Conservation (phyloP, 2,329 filamentous ascomycete species). For the Monilinia vaccinii-corymbosi region DNA sequence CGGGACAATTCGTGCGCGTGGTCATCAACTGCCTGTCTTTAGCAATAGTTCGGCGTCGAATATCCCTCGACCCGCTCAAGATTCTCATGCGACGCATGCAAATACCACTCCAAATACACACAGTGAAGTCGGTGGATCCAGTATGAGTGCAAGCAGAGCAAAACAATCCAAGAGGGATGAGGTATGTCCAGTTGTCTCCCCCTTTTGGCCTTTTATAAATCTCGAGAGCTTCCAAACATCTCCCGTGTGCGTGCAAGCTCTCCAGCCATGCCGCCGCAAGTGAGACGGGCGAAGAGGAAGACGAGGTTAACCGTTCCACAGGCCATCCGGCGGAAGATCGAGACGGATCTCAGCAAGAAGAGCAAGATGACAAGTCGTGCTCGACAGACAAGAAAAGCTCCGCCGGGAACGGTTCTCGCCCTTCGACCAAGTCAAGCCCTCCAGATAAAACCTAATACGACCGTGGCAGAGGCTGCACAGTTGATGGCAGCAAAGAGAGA, state of each 20-base stretch:
- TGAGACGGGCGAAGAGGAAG: slow-evolving; percentile 6
- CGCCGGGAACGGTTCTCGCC: slow-evolving; percentile 90
- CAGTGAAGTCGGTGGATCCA: slow-evolving; percentile 47
- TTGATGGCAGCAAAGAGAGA: slow-evolving; percentile 98
- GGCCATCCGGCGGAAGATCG: slow-evolving; percentile 95
- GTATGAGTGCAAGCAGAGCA: slow-evolving; percentile 85
- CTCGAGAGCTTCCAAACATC: neutral
- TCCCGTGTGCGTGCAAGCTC: neutral
- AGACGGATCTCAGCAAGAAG: slow-evolving; percentile 97
- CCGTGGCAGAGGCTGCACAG: slow-evolving; percentile 91
- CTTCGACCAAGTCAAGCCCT: slow-evolving; percentile 91
- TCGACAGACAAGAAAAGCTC: slow-evolving; percentile 82
- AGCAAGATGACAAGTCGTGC: slow-evolving; percentile 71
- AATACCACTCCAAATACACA: slow-evolving; percentile 33
- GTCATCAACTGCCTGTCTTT: slow-evolving; percentile 45
- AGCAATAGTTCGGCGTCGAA: slow-evolving; percentile 54
- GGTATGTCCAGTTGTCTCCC: slow-evolving; percentile 48
- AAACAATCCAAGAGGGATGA: slow-evolving; percentile 98
- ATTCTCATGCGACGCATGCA: slow-evolving; percentile 38
- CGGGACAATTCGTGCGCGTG: slow-evolving; percentile 54
- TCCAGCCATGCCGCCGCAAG: slow-evolving; percentile 10
- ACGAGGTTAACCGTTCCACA: slow-evolving; percentile 32
- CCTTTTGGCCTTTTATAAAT: neutral
- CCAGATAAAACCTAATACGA: slow-evolving; percentile 93
- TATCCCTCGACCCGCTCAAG: slow-evolving; percentile 66